phyloP scores from a whole-genome alignment of 345 rosid species.

The Erodium maritimum region DNA sequence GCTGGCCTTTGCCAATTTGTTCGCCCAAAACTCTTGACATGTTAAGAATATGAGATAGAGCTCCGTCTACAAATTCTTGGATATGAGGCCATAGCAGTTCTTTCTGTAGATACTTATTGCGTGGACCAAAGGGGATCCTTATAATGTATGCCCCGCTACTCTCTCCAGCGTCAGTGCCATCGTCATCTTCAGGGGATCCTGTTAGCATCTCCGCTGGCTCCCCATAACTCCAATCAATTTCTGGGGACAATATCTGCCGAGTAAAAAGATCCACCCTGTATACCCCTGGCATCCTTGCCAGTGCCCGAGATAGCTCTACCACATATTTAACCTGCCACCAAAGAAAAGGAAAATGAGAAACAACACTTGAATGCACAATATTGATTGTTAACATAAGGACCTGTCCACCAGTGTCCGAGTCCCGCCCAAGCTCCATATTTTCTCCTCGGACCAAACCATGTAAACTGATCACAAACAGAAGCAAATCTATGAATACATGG shows the following conservation, averaged over 20 bases:
- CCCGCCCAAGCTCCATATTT: slow-evolving; percentile 97
- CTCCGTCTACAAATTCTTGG: slow-evolving; percentile 96
- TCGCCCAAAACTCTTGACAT: slow-evolving; percentile 88
- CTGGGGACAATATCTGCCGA: slow-evolving; percentile 71
- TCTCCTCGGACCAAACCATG: slow-evolving; percentile 96
- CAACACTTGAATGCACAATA: too few relatives aligned
- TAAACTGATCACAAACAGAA: slow-evolving; percentile 35
- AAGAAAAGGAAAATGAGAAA: too few relatives aligned
- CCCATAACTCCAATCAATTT: slow-evolving; percentile 96
- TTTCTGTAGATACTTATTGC: slow-evolving; percentile 63
- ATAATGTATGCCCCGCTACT: slow-evolving; percentile 92
- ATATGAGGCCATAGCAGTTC: slow-evolving; percentile 82
- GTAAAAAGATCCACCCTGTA: slow-evolving; percentile 94
- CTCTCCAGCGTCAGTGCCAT: slow-evolving; percentile 61
- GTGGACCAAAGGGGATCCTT: slow-evolving; percentile 91
- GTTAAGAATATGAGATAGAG: slow-evolving; percentile 74
- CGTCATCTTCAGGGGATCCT: slow-evolving; percentile 45
- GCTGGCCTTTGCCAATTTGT: slow-evolving; percentile 71
- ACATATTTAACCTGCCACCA: slow-evolving; percentile 73
- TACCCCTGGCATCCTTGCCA: slow-evolving; percentile 94
- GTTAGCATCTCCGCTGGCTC: slow-evolving; percentile 97
- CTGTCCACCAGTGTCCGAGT: slow-evolving; percentile 98
- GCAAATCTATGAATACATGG: neutral
- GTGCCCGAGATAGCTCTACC: slow-evolving; percentile 89
- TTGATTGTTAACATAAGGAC: slow-evolving; percentile 18